Evolutionary conservation across 2,329 filamentous ascomycete genomes (phyloP).

Genomic region (Cytospora piceae): DNA sequence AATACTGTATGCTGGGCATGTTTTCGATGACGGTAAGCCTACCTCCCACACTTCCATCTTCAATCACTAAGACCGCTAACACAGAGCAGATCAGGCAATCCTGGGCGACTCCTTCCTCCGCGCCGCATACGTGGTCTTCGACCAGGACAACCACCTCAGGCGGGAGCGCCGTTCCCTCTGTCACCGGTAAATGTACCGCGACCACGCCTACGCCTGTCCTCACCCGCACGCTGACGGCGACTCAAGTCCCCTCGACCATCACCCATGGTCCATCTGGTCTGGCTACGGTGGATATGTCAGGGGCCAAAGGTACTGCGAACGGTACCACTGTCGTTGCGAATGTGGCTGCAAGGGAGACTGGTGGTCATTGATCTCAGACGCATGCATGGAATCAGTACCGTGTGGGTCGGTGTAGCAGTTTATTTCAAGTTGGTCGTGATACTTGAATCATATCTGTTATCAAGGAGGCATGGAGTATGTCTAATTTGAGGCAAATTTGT

Average conservation of each 20-base stretch:
- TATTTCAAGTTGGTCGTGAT: too few relatives aligned
- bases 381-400: not conserved
- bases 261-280: not conserved
- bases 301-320: conserved; percentile 1
- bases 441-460: too few relatives aligned
- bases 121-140: conserved; percentile 51
- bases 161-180: conserved; percentile 17
- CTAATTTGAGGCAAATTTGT: too few relatives aligned
- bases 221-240: conserved; percentile 7
- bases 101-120: conserved; percentile 49
- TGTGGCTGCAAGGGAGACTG: not conserved
- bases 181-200: conserved; percentile 21
- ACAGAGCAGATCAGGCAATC: conserved; percentile 47
- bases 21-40: conserved; percentile 23
- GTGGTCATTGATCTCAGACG: not conserved
- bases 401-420: too few relatives aligned
- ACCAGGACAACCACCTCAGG: conserved; percentile 45
- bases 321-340: conserved; percentile 2
- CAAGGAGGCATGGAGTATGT: too few relatives aligned
- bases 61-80: conserved; percentile 3
- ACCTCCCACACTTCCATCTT: conserved; percentile 19
- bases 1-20: conserved; percentile 49
- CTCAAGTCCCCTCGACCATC: conserved; percentile 11
- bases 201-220: not conserved
- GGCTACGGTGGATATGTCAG: not conserved